Evolutionary conservation across 1,284 basidiomycete species (phyloP), one percentile per base, ranked within the genome.

Genomic region (Xerocomus minutiporus): DNA sequence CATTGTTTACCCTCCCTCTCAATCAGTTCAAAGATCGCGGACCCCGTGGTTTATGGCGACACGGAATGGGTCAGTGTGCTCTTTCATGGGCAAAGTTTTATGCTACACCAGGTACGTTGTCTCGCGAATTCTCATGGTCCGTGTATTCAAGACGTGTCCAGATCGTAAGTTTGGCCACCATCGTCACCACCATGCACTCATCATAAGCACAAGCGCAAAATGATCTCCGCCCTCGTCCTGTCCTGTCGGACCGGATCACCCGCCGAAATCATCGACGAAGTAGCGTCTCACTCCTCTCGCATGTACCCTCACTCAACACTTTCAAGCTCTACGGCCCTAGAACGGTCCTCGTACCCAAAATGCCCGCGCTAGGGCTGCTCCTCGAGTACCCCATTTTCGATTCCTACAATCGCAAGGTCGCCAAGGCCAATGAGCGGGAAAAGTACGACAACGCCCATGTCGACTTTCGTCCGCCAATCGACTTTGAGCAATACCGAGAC

Each of bases 81-180:
- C 59, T 88, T 98, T 65, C 93, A 98, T 64, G 97, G 96, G 0
- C 97, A 99, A 71, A 95, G 92, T 61, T 99, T 99, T 71, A 99
- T 99, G 97, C 73, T 99, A 53, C 96, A 99, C 70, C 96, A 99
- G 75, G 87, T 87, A 60, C 50, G 74, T 63, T 43, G 17, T 43
- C 23, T 4, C 69, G 53, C 52, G 61, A 60, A 28, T 15, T 44
- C 1, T 42, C 50, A 38, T 5, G 11, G 11, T 23, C 13, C 25
- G n/a, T 20, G 31, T 53, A 44, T 59, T 53, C 47, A 56, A 46
- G 46, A 41, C 51, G 20, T 25, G 36, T 31, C 13, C 48, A 63
- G 61, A 61, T 63, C 47, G 62, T 64, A 52, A 57, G 66, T 55
- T 25, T 39, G 15, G 2, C 35, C 29, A 32, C 31, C 23, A 50